Conservation (phyloP, 371 early-diverging fungal genomes). For the Syncephalastrum monosporum region DNA sequence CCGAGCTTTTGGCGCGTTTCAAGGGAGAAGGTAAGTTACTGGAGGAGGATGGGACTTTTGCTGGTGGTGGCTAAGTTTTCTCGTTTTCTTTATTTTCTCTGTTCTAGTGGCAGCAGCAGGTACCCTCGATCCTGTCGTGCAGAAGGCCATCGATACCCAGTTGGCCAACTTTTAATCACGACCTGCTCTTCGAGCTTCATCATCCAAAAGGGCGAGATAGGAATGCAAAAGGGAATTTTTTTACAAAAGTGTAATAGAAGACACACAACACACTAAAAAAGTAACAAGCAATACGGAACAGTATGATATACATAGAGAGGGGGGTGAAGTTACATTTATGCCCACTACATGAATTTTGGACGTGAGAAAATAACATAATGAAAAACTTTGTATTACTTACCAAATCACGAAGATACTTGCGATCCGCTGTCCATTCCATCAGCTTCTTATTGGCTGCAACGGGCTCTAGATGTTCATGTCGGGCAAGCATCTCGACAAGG, state of each 20-base stretch:
- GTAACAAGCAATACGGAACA: too few species aligned
- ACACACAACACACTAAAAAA: too few species aligned
- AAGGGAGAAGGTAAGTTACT: slow-evolving; percentile 40
- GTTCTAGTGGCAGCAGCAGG: slow-evolving; percentile 14
- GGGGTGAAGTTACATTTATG: slow-evolving; percentile 1
- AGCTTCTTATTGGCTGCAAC: slow-evolving; percentile 61
- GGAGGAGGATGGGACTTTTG: background rate
- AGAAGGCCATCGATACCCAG: slow-evolving; percentile 15
- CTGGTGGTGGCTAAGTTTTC: background rate
- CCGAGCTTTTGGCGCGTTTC: slow-evolving; percentile 56
- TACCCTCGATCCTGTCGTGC: slow-evolving; percentile 12
- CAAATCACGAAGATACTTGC: slow-evolving; percentile 75
- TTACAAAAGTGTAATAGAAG: too few species aligned
- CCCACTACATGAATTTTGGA: slow-evolving; percentile 6
- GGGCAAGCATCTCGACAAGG: slow-evolving; percentile 63
- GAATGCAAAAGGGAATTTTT: too few species aligned
- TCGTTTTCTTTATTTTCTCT: background rate
- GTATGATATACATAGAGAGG: too few species aligned
- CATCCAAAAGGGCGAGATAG: background rate
- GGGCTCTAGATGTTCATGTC: slow-evolving; percentile 45
- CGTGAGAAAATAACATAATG: background rate
- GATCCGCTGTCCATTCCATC: slow-evolving; percentile 60
- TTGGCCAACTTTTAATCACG: slow-evolving; percentile 11
- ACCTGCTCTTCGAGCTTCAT: background rate
- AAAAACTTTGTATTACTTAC: slow-evolving; percentile 24